Evolutionary conservation across 305 asterid genomes (phyloP).

Genomic region (Vinca major): DNA sequence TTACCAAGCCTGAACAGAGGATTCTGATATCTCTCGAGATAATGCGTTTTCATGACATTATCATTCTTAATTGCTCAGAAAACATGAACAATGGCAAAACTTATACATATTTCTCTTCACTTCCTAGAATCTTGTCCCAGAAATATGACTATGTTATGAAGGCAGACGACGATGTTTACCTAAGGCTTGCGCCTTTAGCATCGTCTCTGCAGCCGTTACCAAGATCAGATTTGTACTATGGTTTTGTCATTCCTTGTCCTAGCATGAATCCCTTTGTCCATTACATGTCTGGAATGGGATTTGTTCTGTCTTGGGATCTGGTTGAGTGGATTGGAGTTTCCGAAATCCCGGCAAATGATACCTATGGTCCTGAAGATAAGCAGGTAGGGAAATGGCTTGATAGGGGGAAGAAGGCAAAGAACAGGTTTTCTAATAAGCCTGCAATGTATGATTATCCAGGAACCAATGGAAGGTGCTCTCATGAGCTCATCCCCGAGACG

Average conservation of each 20-base stretch:
- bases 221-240: constrained; percentile 53
- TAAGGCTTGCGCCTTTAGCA: constrained; percentile 47
- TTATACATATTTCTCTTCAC: constrained; percentile 55
- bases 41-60: constrained; percentile 51
- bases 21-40: constrained; percentile 48
- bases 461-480: constrained; percentile 67
- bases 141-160: constrained; percentile 76
- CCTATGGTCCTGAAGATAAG: constrained; percentile 67
- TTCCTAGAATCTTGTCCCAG: constrained; percentile 34
- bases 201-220: constrained; percentile 42
- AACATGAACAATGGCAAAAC: constrained; percentile 79
- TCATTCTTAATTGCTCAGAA: constrained; percentile 50
- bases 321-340: constrained; percentile 57
- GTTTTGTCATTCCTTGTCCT: constrained; percentile 69
- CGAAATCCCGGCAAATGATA: constrained; percentile 29
- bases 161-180: constrained; percentile 63
- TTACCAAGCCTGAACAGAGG: constrained; percentile 47
- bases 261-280: constrained; percentile 60
- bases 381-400: constrained; percentile 61
- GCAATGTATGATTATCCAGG: constrained; percentile 80
- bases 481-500: constrained; percentile 58
- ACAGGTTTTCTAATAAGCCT: constrained; percentile 57
- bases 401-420: constrained; percentile 50
- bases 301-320: constrained; percentile 62
- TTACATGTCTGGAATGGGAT: constrained; percentile 87